Evolutionary conservation across 306 rosid genomes (phyloP).

Genomic region (Ammopiptanthus mongolicus): DNA sequence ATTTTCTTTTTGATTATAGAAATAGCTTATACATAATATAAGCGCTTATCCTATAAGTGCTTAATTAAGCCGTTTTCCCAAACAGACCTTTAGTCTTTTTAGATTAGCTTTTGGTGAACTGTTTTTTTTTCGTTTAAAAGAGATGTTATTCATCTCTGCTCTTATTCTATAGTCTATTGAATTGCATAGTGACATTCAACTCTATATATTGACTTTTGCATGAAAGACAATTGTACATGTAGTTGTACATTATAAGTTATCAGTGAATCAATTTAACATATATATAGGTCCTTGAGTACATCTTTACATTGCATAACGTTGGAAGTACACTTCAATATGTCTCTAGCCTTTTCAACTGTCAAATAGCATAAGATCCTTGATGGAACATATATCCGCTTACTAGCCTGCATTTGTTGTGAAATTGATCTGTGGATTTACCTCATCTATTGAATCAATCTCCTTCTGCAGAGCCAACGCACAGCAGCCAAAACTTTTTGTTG

Average conservation of each 20-base stretch:
- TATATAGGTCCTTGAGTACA: not conserved
- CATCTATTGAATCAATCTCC: not conserved
- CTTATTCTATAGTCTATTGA: not conserved
- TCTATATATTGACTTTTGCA: not conserved
- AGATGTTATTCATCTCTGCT: not conserved
- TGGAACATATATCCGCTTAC: not conserved
- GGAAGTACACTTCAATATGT: not conserved
- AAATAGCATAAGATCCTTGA: not conserved
- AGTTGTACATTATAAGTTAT: no score
- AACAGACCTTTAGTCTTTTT: not conserved
- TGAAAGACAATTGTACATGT: no score
- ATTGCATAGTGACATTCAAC: not conserved
- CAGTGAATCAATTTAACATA: not conserved
- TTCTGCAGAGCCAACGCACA: slow-evolving; percentile 80
- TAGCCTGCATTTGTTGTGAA: not conserved
- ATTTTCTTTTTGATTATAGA: no score
- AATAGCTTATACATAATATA: no score
- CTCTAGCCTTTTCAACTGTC: not conserved
- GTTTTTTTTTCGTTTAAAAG: not conserved
- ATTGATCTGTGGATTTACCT: not conserved
- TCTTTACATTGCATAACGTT: not conserved
- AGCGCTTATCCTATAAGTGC: no score
- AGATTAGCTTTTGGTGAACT: not conserved
- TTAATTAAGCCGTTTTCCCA: no score
- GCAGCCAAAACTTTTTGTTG: slow-evolving; percentile 85